Base-by-base conservation (phyloP, 352 stramenopile genomes). In the Pythium sp. region DNA sequence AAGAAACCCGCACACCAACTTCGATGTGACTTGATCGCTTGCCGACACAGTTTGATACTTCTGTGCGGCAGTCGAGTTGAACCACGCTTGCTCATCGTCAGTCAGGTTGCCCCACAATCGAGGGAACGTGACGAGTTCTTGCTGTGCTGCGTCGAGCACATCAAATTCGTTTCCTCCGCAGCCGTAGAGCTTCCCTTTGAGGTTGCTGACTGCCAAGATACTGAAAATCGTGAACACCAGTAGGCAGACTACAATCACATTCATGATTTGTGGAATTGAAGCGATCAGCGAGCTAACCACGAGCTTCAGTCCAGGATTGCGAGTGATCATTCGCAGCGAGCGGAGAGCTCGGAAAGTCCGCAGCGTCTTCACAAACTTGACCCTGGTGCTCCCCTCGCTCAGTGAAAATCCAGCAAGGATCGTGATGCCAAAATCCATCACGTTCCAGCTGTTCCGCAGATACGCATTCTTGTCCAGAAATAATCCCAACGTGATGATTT, bases 401-500 rank as follows among this genome's bases (percentile, higher is more conserved):
- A 84, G 65, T 73, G 78, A 98, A 93, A 82, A 94, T 65, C 57
- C 66, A 62, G 81, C 78, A 68, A 96, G 64, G 46, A 74, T 55
- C 2, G 95, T 94, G 59, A 97, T 94, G 18, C 91, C 68, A 61
- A 97, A 97, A 61, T 98, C 93, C 55, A 98, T 85, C 8, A 91
- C 64, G 69, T 98, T 98, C 91, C 92, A 98, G 36, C 73, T 72
- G 61, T 94, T 90, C 20, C 84, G 77, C 8, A 97, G 66, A 58
- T 97, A 98, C 28, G 74, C 73, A 30, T 84, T 72, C 30, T 84
- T 64, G 49, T 87, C 78, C 5, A 89, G 56, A 11, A 94, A 22
- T 24, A 94, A 91, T 12, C 92, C 92, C 22, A 93, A 64, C 2
- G 86, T 87, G 11, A 98, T 74, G 12, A 97, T 83, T 70, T 98